A percentile compares a stretch with the other conserved stretches of the same genome.
These are phyloP conservation scores for Vararia minispora DNA, from an alignment of 768 basidiomycete genomes.

Conservation along the genomic window DNA sequence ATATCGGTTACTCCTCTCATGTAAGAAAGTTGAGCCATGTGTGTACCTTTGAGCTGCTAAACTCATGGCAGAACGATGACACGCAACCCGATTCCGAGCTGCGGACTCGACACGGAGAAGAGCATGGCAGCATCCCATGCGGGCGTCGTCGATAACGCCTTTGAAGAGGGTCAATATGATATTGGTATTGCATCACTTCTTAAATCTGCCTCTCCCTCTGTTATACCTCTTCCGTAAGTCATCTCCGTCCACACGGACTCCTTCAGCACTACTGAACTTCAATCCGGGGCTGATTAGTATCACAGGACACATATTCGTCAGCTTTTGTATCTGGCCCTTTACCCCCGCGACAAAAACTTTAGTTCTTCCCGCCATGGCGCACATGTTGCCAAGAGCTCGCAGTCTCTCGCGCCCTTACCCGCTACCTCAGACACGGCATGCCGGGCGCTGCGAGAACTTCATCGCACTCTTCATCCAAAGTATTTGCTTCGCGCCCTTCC, in stretches of 20 bases:
- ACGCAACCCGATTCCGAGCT: too few species aligned
- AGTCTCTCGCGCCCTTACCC: conserved; percentile 9
- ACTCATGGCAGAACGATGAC: too few species aligned
- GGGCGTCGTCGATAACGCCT: conserved; percentile 55
- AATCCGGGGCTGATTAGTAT: too few species aligned
- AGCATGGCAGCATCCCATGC: too few species aligned
- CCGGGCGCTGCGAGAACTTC: conserved; percentile 11
- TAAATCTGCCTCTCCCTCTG: too few species aligned
- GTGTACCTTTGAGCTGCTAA: too few species aligned
- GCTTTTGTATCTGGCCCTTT: conserved; percentile 14
- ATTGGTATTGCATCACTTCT: conserved; percentile 52
- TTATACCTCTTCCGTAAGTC: conserved; percentile 49
- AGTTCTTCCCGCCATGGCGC: too few species aligned
- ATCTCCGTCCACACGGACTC: background rate
- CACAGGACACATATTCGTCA: conserved; percentile 12
- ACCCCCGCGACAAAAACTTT: too few species aligned
- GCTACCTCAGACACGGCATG: conserved; percentile 5
- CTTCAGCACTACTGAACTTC: background rate
- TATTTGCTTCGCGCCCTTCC: conserved; percentile 13
- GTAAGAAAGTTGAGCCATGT: too few species aligned
- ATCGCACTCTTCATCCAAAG: conserved; percentile 8
- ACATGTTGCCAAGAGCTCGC: too few species aligned
- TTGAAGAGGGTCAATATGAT: conserved; percentile 72
- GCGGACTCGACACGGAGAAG: too few species aligned
- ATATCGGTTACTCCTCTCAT: too few species aligned